Conservation (phyloP, 2,329 filamentous ascomycete genomes). For the Alternaria longipes region DNA sequence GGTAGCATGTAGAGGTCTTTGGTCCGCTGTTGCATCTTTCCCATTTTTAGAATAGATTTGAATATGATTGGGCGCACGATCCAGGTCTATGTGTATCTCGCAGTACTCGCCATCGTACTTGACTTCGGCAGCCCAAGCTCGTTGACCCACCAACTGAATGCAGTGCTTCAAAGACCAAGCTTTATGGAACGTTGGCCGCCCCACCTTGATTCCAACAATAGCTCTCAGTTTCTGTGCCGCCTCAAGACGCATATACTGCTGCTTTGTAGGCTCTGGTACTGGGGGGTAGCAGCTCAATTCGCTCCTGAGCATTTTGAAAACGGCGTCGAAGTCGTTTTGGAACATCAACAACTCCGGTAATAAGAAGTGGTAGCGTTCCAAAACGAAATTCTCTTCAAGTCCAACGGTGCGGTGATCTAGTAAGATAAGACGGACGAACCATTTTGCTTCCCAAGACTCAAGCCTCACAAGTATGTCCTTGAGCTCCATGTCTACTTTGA, state of each 20-base stretch:
- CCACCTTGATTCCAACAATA: conserved; percentile 56
- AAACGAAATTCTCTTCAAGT: conserved; percentile 66
- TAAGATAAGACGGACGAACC: conserved; percentile 83
- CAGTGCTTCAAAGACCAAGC: conserved; percentile 73
- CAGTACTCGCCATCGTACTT: conserved; percentile 91
- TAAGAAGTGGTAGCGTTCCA: conserved; percentile 71
- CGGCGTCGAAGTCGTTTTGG: conserved; percentile 71
- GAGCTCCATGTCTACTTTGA: conserved; percentile 37
- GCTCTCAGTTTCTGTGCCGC: conserved; percentile 53
- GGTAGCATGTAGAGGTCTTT: conserved; percentile 67
- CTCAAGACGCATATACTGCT: conserved; percentile 45
- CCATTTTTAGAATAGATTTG: conserved; percentile 93
- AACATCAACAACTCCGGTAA: conserved; percentile 76
- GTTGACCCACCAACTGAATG: conserved; percentile 67
- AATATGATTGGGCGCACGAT: conserved; percentile 64
- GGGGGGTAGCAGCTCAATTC: conserved; percentile 52
- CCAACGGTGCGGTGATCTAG: conserved; percentile 76
- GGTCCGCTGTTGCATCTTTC: conserved; percentile 83
- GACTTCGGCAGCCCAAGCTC: conserved; percentile 76
- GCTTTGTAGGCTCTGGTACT: conserved; percentile 45
- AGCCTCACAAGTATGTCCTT: conserved; percentile 55
- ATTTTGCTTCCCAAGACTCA: conserved; percentile 78
- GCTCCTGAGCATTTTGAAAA: conserved; percentile 63
- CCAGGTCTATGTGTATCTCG: conserved; percentile 81
- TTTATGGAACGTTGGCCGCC: conserved; percentile 57